phyloP scores from a whole-genome alignment of 306 rosid species.

The Prunus fruticosa region DNA sequence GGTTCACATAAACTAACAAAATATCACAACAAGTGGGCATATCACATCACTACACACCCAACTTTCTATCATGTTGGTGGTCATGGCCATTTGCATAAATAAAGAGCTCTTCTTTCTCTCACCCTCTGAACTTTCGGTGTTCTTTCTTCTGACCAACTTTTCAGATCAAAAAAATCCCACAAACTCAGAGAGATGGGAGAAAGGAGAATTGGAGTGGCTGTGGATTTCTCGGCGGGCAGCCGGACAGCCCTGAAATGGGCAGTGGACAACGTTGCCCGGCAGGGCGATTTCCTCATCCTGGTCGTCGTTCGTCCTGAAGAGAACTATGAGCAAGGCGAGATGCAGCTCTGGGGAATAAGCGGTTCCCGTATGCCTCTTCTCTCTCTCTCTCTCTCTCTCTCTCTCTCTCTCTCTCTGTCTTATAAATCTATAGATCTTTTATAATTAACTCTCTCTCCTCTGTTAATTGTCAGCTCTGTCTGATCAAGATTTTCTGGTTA shows the following conservation, averaged over 20 bases:
- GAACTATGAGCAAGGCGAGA: constrained; percentile 66
- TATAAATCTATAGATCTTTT: neutral
- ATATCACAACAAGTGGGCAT: neutral
- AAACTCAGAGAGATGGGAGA: constrained; percentile 13
- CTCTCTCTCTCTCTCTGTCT: neutral
- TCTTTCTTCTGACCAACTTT: neutral
- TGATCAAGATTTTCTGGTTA: neutral
- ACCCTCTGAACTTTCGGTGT: constrained; percentile 23
- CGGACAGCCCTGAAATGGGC: constrained; percentile 68
- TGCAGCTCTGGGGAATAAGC: constrained; percentile 73
- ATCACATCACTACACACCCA: neutral
- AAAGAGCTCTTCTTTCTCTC: neutral
- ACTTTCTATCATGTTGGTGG: neutral
- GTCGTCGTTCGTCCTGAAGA: constrained; percentile 41
- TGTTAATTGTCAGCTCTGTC: neutral
- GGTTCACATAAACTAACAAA: neutral
- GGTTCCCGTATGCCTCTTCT: constrained; percentile 61
- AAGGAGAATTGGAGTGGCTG: constrained; percentile 76
- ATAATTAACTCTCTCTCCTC: neutral
- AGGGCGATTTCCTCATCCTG: constrained; percentile 74
- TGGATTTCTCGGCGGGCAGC: constrained; percentile 90
- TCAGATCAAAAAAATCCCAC: neutral
- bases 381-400: neutral
- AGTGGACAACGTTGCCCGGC: constrained; percentile 56
- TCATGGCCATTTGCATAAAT: neutral